Base-by-base conservation (phyloP, 805 yeast genomes). In the Lachancea lanzarotensis region DNA sequence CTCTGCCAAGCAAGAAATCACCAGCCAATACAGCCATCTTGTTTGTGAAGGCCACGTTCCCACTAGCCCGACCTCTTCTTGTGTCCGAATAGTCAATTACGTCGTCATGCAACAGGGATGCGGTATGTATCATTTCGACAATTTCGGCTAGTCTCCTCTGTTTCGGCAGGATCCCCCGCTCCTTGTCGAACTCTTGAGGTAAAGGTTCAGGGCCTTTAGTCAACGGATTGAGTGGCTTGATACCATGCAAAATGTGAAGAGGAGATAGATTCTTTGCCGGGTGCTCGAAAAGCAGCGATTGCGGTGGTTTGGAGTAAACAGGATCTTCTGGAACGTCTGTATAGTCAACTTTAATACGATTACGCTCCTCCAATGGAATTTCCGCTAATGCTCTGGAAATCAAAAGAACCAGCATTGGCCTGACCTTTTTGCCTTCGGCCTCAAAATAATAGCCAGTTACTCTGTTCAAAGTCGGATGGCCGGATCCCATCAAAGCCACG, bases 1-100 rank as follows among this genome's bases (percentile, higher is more conserved):
- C 98, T 56, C 98, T 76, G 15, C 96, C 98, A 38, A 93, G 75
- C 46, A 93, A 66, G 67, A 93, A 93, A 68, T 93, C 98, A 37
- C 98, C 98, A 0, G 97, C 98, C 45, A 93, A 72, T 34, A 93
- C 89, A 7, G 98, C 95, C 97, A 93, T 90, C 60, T 93, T 93
- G 68, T 93, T 93, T 25, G 95, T 86, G 67, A 90, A 93, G 8
- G 96, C 96, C 48, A 83, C 75, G 67, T 93, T 93, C 0, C 97
- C 98, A 51, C 86, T 79, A 18, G 95, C 95, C 58, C 86, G 76
- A 36, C 96, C 95, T 52, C 98, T 74, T 62, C 98, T 75, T 29
- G 91, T 76, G 57, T 86, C 97, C 0, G 90, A 79, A 59, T 76
- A 72, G 67, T 93, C 98, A 56, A 93, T 91, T 49, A 93, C 98